phyloP scores from a whole-genome alignment of 768 basidiomycete genomes.

The Pulveroboletus sp. region DNA sequence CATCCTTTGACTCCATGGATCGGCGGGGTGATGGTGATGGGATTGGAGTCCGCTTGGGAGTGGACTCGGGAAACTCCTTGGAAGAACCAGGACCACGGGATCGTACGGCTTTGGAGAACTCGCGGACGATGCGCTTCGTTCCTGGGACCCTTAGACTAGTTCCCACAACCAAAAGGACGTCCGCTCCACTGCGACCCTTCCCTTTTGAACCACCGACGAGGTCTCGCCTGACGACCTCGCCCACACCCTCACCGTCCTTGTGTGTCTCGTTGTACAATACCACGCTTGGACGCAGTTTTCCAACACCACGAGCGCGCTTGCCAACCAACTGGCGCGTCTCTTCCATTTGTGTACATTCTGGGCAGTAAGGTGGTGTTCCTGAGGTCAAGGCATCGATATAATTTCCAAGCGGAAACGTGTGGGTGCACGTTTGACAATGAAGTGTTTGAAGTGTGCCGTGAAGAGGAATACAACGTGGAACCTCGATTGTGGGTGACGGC shows the following conservation, averaged over 20 bases:
- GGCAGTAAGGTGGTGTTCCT: conserved; percentile 73
- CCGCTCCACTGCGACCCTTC: conserved; percentile 70
- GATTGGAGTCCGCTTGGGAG: conserved; percentile 33
- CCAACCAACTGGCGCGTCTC: conserved; percentile 68
- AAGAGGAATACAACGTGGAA: conserved; percentile 83
- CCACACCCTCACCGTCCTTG: conserved; percentile 83
- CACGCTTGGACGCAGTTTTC: conserved; percentile 80
- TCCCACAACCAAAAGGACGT: conserved; percentile 85
- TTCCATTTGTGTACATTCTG: conserved; percentile 71
- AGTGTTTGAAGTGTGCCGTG: conserved; percentile 82
- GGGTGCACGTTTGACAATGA: conserved; percentile 79
- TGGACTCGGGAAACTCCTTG: conserved; percentile 27
- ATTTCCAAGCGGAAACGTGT: conserved; percentile 62
- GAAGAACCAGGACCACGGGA: conserved; percentile 41
- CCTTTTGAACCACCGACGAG: conserved; percentile 67
- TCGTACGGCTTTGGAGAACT: conserved; percentile 77
- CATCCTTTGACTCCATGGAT: conserved; percentile 36
- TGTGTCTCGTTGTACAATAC: conserved; percentile 90
- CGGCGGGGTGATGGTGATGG: conserved; percentile 50
- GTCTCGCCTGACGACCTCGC: conserved; percentile 79
- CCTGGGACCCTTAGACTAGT: conserved; percentile 88
- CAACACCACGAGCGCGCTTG: conserved; percentile 78
- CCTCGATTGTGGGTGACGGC: conserved; percentile 52
- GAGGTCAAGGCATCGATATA: conserved; percentile 57
- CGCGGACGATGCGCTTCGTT: conserved; percentile 87